phyloP scores from a whole-genome alignment of 192 early-diverging fungal species.

The Thamnidium elegans region DNA sequence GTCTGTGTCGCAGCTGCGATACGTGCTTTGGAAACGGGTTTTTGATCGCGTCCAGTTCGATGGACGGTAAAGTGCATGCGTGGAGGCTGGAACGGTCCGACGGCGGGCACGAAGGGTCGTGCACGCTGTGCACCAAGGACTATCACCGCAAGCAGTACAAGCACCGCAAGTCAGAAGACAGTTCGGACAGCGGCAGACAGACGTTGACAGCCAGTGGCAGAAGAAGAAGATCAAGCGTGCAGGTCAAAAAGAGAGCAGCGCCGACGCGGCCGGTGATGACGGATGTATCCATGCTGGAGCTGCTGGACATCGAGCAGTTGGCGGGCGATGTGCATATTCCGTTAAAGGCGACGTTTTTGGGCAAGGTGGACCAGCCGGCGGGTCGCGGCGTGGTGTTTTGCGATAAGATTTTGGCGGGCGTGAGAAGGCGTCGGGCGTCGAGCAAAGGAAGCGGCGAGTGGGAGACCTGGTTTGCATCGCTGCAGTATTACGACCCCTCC shows the following conservation, averaged over 20 bases:
- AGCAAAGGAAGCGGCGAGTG: constrained; percentile 1
- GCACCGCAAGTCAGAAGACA: background rate
- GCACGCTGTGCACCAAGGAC: constrained; percentile 20
- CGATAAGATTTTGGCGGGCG: constrained; percentile 33
- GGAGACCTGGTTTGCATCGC: constrained; percentile 31
- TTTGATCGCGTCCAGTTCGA: constrained; percentile 31
- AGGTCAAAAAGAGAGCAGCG: background rate
- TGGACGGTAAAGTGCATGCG: constrained; percentile 24
- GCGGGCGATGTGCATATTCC: constrained; percentile 16
- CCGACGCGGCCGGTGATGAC: background rate
- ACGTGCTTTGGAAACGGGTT: constrained; percentile 34
- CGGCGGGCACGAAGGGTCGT: background rate
- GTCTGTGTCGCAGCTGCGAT: constrained; percentile 17
- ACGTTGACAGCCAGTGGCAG: background rate
- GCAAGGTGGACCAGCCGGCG: constrained; percentile 22
- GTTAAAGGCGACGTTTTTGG: constrained; percentile 22
- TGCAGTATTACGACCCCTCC: constrained; percentile 26
- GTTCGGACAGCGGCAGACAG: background rate
- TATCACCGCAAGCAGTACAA: constrained; percentile 22
- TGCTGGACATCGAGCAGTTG: constrained; percentile 38
- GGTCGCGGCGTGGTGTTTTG: constrained; percentile 22
- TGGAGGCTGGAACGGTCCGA: constrained; percentile 32
- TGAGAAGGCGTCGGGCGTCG: constrained; percentile 3
- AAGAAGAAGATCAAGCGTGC: background rate
- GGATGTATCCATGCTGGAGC: background rate